Evolutionary conservation across 164 flowering plant genomes (phyloP), one percentile per base, ranked within the genome.

Genomic region (Vitis riparia): DNA sequence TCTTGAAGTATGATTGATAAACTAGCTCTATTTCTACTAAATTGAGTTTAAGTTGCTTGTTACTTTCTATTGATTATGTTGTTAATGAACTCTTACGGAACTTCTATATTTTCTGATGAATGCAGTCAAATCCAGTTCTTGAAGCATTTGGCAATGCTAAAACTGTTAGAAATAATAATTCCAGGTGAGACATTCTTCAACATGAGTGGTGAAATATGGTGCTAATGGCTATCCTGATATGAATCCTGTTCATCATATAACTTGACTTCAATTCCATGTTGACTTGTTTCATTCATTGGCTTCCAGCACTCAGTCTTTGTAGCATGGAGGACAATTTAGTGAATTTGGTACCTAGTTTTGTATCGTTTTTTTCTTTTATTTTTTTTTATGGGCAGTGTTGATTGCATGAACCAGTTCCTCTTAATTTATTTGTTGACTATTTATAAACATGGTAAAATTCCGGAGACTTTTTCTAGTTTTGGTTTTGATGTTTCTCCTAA

Each of bases 71-170:
- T 5, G n/a, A 3, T 50, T 19, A 48, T 62, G 16, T 23, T 55
- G 15, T 16, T 32, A 52, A 49, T 0, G n/a, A 37, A 47, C 9
- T 66, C 63, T 68, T 32, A 57, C 15, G 7, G 11, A 51, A 37
- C 49, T 52, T 61, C 53, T 73, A 8, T 61, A 15, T 48, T 30
- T 32, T 47, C 13, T 23, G 58, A n/a, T 68, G 69, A 69, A 3
- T 75, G 81, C 88, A 87, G 91, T 86, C 90, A 65, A 86, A 86
- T 83, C 90, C 90, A 75, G 90, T 86, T n/a, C 87, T 86, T 58
- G 90, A 87, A 81, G 91, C 89, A 53, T 87, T 87, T 79, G 91
- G 91, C 44, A 87, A 87, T 75, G 90, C 90, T 29, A 86, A 86
- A 79, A 86, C 90, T 53, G 90, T 86, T n/a, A 78, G 91, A 73